These are phyloP conservation scores for Rhodosporidiobolus odoratus DNA, from an alignment of 768 basidiomycete species.

Conservation along the genomic window DNA sequence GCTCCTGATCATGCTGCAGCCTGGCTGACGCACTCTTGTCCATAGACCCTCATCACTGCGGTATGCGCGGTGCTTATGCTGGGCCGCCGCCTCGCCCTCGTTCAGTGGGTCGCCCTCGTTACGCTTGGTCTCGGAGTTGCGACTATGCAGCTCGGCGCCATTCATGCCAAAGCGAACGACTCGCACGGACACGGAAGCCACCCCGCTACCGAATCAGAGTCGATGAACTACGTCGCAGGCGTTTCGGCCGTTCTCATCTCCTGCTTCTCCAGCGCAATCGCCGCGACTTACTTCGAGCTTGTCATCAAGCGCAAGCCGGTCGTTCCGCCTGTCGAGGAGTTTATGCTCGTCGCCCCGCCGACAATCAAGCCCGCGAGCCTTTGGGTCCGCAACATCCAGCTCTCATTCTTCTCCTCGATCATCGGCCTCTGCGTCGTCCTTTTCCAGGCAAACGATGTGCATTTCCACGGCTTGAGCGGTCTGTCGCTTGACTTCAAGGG, in stretches of 20 bases:
- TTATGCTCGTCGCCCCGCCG: slow-evolving; percentile 28
- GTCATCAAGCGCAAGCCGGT: slow-evolving; percentile 27
- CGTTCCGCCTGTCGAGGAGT: slow-evolving; percentile 18
- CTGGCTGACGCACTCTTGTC: background rate
- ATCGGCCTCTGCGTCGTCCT: slow-evolving; percentile 30
- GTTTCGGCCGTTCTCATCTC: slow-evolving; percentile 33
- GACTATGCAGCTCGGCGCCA: slow-evolving; percentile 36
- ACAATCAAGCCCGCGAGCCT: slow-evolving; percentile 32
- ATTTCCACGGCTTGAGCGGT: slow-evolving; percentile 21
- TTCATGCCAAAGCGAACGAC: slow-evolving; percentile 21
- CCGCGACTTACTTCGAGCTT: slow-evolving; percentile 38
- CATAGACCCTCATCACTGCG: slow-evolving; percentile 34
- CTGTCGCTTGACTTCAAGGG: slow-evolving; percentile 34
- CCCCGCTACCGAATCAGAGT: background rate
- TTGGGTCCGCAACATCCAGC: slow-evolving; percentile 39
- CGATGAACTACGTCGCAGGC: slow-evolving; percentile 29
- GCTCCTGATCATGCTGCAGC: background rate
- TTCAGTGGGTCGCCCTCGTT: slow-evolving; percentile 34
- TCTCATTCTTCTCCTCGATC: slow-evolving; percentile 28
- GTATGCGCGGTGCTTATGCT: slow-evolving; percentile 35
- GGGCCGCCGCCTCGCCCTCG: slow-evolving; percentile 19
- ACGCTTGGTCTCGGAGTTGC: slow-evolving; percentile 35
- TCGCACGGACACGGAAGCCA: slow-evolving; percentile 19
- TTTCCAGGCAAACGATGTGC: slow-evolving; percentile 32
- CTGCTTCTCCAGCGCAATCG: slow-evolving; percentile 36